phyloP scores from a whole-genome alignment of 441 rosid genomes.

The Croton laevigatus region DNA sequence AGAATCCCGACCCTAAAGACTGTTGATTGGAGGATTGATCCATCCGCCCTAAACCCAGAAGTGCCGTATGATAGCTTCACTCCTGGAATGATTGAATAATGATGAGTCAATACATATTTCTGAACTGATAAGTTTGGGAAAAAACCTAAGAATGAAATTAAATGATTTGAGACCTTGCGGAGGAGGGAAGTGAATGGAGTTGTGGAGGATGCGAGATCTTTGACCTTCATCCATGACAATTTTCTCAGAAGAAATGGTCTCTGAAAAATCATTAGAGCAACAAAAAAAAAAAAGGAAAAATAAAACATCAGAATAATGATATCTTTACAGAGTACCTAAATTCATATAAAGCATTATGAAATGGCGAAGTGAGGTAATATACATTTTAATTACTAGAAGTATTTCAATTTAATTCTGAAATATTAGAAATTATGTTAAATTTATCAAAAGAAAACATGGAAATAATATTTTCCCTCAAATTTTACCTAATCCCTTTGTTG shows the following conservation, averaged over 20 bases:
- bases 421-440: too few relatives aligned
- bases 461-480: too few relatives aligned
- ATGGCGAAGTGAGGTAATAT: too few relatives aligned
- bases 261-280: not conserved
- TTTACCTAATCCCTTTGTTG: too few relatives aligned
- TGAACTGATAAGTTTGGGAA: not conserved
- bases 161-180: slow-evolving; percentile 36
- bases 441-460: too few relatives aligned
- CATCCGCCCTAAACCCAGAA: slow-evolving; percentile 82
- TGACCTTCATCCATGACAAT: slow-evolving; percentile 55
- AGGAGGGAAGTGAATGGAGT: slow-evolving; percentile 46
- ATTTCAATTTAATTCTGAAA: too few relatives aligned
- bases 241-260: not conserved
- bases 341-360: too few relatives aligned
- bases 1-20: slow-evolving; percentile 74
- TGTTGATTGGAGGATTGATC: slow-evolving; percentile 65
- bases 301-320: too few relatives aligned
- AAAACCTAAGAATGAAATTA: not conserved
- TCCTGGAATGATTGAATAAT: slow-evolving; percentile 29
- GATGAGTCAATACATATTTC: not conserved
- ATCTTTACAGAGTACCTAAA: too few relatives aligned
- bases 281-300: too few relatives aligned
- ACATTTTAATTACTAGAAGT: too few relatives aligned
- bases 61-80: slow-evolving; percentile 77
- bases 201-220: slow-evolving; percentile 43